Evolutionary conservation across 352 stramenopile genomes (phyloP).

Genomic region (Globisporangium apiculatum): DNA sequence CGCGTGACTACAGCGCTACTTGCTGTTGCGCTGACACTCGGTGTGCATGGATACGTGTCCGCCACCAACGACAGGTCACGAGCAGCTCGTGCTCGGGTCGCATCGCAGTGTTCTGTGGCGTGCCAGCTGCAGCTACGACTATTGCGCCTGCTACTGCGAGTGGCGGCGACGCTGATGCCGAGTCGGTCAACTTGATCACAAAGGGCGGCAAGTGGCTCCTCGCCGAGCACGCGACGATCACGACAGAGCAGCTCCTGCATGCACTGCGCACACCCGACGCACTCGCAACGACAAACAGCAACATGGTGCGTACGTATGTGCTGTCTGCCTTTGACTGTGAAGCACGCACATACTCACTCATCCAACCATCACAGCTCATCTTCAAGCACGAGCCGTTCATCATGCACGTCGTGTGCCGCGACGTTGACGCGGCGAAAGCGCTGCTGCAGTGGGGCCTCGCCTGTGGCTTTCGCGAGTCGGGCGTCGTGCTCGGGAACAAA

Average conservation of each 20-base stretch:
- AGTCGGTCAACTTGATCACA: slow-evolving; percentile 53
- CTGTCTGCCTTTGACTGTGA: not conserved
- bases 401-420: slow-evolving; percentile 87
- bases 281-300: slow-evolving; percentile 24
- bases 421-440: slow-evolving; percentile 67
- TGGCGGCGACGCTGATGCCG: not conserved
- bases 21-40: not conserved
- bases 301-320: slow-evolving; percentile 41
- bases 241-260: slow-evolving; percentile 52
- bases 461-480: slow-evolving; percentile 85
- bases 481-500: slow-evolving; percentile 82
- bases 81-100: slow-evolving; percentile 89
- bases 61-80: slow-evolving; percentile 47
- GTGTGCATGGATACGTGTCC: not conserved
- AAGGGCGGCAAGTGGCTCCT: slow-evolving; percentile 89
- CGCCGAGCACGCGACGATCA: slow-evolving; percentile 70
- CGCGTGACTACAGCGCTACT: not conserved
- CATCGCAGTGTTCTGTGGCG: slow-evolving; percentile 81
- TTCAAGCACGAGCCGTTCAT: slow-evolving; percentile 92
- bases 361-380: slow-evolving; percentile 31
- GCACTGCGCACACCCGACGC: slow-evolving; percentile 35
- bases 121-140: slow-evolving; percentile 15
- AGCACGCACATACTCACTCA: not conserved
- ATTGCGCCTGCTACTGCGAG: slow-evolving; percentile 1
- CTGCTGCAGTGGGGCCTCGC: slow-evolving; percentile 79